Percentiles rank a stretch among this genome's conserved stretches.
Conservation (phyloP, 352 stramenopile species). For the Pilasporangium apinafurcum region DNA sequence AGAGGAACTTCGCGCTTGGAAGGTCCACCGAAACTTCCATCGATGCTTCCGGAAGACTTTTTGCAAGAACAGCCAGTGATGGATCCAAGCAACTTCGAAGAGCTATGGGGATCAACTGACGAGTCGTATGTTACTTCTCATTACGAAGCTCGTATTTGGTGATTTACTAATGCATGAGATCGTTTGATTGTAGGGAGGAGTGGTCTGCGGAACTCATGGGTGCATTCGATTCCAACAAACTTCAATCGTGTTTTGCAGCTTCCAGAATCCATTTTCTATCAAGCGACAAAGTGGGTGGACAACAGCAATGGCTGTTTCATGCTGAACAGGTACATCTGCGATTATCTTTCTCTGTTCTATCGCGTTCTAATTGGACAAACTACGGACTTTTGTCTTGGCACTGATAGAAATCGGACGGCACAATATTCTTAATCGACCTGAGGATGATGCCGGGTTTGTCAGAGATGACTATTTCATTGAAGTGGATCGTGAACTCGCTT, state of each 20-base stretch:
- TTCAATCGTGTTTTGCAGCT: slow-evolving; percentile 55
- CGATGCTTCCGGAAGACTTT: slow-evolving; percentile 50
- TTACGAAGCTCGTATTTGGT: not conserved
- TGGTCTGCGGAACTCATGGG: slow-evolving; percentile 58
- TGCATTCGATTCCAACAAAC: slow-evolving; percentile 43
- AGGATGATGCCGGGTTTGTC: slow-evolving; percentile 67
- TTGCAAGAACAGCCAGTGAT: slow-evolving; percentile 37
- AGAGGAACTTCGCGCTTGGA: slow-evolving; percentile 7
- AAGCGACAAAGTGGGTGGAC: slow-evolving; percentile 70
- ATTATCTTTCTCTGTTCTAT: not conserved
- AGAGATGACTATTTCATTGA: slow-evolving; percentile 80
- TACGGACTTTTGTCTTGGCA: not conserved
- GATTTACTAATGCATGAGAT: not conserved
- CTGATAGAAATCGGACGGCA: slow-evolving; percentile 58
- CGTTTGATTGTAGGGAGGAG: slow-evolving; percentile 42
- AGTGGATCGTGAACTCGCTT: slow-evolving; percentile 86
- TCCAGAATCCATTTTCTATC: slow-evolving; percentile 60
- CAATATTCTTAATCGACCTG: slow-evolving; percentile 79
- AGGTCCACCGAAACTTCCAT: slow-evolving; percentile 15
- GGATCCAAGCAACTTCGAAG: slow-evolving; percentile 49
- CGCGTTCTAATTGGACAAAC: not conserved
- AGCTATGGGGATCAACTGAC: slow-evolving; percentile 74
- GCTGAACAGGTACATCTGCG: slow-evolving; percentile 60
- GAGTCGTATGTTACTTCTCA: slow-evolving; percentile 48
- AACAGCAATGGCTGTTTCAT: slow-evolving; percentile 74